Conservation (phyloP, 2,329 filamentous ascomycete genomes). For the Curvularia lunata region DNA sequence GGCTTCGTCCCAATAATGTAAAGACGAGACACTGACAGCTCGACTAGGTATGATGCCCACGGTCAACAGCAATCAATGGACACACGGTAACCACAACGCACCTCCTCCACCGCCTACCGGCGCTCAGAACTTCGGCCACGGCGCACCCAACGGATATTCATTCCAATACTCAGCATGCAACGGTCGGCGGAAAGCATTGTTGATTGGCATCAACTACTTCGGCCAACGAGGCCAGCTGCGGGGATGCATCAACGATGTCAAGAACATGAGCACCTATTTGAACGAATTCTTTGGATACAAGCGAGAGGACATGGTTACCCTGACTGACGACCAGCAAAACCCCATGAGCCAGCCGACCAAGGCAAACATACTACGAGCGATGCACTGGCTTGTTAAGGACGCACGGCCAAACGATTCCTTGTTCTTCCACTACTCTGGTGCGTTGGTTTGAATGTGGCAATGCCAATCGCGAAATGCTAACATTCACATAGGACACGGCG, state of each 20-base stretch:
- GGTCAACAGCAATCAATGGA: constrained; percentile 45
- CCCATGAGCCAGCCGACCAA: constrained; percentile 97
- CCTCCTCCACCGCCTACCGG: constrained; percentile 70
- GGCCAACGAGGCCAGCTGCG: constrained; percentile 86
- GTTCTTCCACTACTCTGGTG: constrained; percentile 97
- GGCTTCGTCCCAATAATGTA: neutral
- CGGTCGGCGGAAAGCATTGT: constrained; percentile 82
- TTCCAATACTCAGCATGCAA: constrained; percentile 94
- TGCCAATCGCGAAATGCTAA: constrained; percentile 11
- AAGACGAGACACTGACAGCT: constrained; percentile 40
- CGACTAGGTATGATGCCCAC: constrained; percentile 60
- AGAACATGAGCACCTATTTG: constrained; percentile 93
- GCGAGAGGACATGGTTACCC: constrained; percentile 93
- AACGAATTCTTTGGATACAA: constrained; percentile 90
- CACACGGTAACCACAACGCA: constrained; percentile 62
- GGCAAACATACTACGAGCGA: constrained; percentile 90
- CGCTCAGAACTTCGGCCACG: constrained; percentile 64
- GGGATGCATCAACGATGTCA: constrained; percentile 96
- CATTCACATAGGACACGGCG: constrained; percentile 69
- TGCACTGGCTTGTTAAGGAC: constrained; percentile 98
- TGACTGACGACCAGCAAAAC: constrained; percentile 96
- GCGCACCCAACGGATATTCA: constrained; percentile 78
- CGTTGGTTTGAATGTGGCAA: constrained; percentile 31
- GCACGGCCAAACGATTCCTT: constrained; percentile 90
- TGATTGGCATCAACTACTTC: constrained; percentile 98